Base-by-base conservation (phyloP, 2,329 filamentous ascomycete genomes). In the Pseudopithomyces chartarum region DNA sequence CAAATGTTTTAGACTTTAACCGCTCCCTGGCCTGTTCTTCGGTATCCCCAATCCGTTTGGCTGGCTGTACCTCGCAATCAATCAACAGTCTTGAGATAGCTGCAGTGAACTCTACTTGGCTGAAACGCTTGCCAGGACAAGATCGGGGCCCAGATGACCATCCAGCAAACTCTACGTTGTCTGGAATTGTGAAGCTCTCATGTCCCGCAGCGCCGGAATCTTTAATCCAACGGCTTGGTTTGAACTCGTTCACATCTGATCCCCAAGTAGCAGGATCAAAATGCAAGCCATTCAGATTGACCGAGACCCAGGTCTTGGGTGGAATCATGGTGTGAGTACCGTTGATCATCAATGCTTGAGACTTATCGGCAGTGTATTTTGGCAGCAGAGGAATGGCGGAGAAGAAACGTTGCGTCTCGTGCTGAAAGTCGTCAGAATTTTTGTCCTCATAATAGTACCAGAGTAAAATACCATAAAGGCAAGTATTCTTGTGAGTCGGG, bases 121-220 rank as follows among this genome's bases (percentile, higher is more conserved):
- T 61, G 42, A 69, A 68, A 55, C 64, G 66, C 56, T 64, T 62
- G 11, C 65, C 65, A 1, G 65, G 66, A 57, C 66, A 69, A 3
- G 56, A 51, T 6, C 65, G 53, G 17, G 58, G 55, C 6, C 65
- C 63, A 2, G 32, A 47, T 17, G 44, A 13, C 44, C 44, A 47
- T 2, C 44, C 29, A 5, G 33, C 29, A 47, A 47, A 46, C 26
- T 46, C 43, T 13, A 29, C 26, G 8, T 23, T 23, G 19, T 46
- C 43, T 11, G 43, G 43, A 2, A 15, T 33, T 11, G 23, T 29
- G 23, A 46, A 32, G 11, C 2, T 23, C 29, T 46, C 43, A 10
- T 46, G 29, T 19, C 43, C 43, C 7, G 43, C 19, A 7, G 17
- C 5, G 2, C 23, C 42, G 7, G 42, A 22, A 17, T 13, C 13